phyloP scores from a whole-genome alignment of 1,139 yeast genomes.

The Yamadazyma oceani region DNA sequence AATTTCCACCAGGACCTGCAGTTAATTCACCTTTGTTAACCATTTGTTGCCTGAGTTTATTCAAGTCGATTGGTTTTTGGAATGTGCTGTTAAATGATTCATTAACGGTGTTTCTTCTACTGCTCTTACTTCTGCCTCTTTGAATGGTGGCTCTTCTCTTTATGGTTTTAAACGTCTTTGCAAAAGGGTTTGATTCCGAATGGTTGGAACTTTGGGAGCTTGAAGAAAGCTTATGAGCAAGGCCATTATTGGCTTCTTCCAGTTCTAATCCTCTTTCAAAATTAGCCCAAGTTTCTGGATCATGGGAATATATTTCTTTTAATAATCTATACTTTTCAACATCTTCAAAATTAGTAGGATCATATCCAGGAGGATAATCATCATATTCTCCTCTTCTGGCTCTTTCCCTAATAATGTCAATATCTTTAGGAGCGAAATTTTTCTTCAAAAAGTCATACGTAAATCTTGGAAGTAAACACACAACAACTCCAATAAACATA shows the following conservation, averaged over 20 bases:
- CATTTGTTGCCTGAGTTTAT: constrained; percentile 44
- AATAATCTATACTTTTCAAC: constrained; percentile 44
- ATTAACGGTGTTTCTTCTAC: constrained; percentile 29
- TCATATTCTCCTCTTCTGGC: constrained; percentile 46
- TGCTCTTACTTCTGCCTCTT: constrained; percentile 17
- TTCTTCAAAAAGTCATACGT: constrained; percentile 46
- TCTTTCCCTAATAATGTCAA: constrained; percentile 55
- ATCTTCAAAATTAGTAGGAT: constrained; percentile 56
- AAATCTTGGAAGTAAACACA: constrained; percentile 55
- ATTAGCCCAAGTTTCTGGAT: constrained; percentile 36
- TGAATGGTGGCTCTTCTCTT: constrained; percentile 32
- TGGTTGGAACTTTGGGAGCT: constrained; percentile 13
- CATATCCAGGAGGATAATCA: constrained; percentile 54
- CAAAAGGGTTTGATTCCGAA: constrained; percentile 23
- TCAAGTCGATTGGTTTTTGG: constrained; percentile 35
- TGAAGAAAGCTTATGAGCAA: constrained; percentile 2
- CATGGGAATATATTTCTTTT: constrained; percentile 32
- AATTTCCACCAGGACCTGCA: constrained; percentile 29
- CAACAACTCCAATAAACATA: constrained; percentile 46
- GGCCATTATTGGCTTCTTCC: constrained; percentile 10
- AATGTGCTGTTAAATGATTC: constrained; percentile 28
- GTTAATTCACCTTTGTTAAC: constrained; percentile 39
- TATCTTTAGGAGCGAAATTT: constrained; percentile 51
- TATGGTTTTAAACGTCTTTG: constrained; percentile 37
- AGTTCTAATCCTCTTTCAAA: constrained; percentile 26